A percentile compares a stretch with the other conserved stretches of the same genome.
Evolutionary conservation across 2,329 filamentous ascomycete genomes (phyloP).

Genomic region (Aureobasidium subglaciale): DNA sequence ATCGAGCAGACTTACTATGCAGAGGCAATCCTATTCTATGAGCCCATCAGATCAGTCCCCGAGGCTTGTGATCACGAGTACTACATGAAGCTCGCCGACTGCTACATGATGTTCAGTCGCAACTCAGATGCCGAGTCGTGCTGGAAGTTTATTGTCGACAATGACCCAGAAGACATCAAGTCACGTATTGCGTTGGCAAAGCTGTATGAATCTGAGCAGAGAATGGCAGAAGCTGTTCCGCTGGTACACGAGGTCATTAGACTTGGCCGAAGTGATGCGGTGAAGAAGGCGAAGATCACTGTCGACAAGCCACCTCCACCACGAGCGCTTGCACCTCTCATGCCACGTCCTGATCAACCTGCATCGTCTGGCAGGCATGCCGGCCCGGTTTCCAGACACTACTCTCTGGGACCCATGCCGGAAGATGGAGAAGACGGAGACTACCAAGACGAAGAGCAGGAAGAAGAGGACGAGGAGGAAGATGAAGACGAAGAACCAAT

Average conservation of each 20-base stretch:
- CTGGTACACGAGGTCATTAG: constrained; percentile 69
- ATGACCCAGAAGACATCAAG: constrained; percentile 64
- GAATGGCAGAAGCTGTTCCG: constrained; percentile 68
- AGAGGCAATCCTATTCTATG: constrained; percentile 54
- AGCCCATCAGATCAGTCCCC: constrained; percentile 33
- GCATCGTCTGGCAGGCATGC: background rate
- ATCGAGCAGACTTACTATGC: constrained; percentile 43
- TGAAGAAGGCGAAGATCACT: constrained; percentile 37
- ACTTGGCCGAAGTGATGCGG: constrained; percentile 41
- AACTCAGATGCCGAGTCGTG: constrained; percentile 66
- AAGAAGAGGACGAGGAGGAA: background rate
- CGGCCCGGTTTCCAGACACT: background rate
- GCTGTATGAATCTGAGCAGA: constrained; percentile 66
- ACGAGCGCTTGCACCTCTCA: background rate
- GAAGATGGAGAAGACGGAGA: background rate
- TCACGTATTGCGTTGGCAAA: constrained; percentile 74
- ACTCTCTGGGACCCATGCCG: background rate
- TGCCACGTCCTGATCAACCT: constrained; percentile 1
- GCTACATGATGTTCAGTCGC: constrained; percentile 59
- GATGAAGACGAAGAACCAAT: background rate
- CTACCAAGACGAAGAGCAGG: constrained; percentile 1
- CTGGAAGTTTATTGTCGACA: constrained; percentile 66
- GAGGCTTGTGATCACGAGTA: constrained; percentile 44
- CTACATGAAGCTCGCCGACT: constrained; percentile 54
- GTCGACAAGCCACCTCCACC: constrained; percentile 8